These are phyloP conservation scores for Quercus rubra DNA, from an alignment of 306 rosid genomes.

Conservation along the genomic window DNA sequence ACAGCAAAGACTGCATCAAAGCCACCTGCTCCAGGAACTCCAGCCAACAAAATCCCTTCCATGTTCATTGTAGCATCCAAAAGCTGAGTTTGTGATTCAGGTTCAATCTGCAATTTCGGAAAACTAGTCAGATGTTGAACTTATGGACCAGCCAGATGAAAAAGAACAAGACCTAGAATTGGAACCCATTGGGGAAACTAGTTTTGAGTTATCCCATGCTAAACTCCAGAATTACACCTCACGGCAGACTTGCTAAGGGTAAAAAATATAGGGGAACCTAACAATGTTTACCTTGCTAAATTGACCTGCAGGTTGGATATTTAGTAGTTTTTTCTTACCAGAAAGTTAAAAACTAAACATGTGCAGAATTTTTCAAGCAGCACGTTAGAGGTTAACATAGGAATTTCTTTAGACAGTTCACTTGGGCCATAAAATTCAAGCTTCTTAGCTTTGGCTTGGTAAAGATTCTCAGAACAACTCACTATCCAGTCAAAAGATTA, in stretches of 20 bases:
- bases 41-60: slow-evolving; percentile 95
- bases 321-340: neutral
- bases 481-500: neutral
- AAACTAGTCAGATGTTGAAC: slow-evolving; percentile 12
- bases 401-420: neutral
- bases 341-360: neutral
- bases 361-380: neutral
- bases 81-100: slow-evolving; percentile 84
- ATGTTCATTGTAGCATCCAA: slow-evolving; percentile 76
- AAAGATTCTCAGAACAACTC: neutral
- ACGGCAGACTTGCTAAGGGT: slow-evolving; percentile 8
- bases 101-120: slow-evolving; percentile 68
- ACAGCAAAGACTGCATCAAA: slow-evolving; percentile 90
- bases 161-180: neutral
- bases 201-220: slow-evolving; percentile 1
- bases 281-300: neutral
- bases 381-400: neutral
- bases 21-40: slow-evolving; percentile 99
- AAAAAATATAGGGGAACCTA: neutral
- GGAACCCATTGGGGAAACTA: slow-evolving; percentile 6
- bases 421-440: neutral
- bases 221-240: slow-evolving; percentile 5
- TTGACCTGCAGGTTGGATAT: neutral
- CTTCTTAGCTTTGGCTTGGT: neutral
- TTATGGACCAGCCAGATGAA: neutral